Evolutionary conservation across 805 yeast species (phyloP).

Genomic region (Pichia pseudocactophila): DNA sequence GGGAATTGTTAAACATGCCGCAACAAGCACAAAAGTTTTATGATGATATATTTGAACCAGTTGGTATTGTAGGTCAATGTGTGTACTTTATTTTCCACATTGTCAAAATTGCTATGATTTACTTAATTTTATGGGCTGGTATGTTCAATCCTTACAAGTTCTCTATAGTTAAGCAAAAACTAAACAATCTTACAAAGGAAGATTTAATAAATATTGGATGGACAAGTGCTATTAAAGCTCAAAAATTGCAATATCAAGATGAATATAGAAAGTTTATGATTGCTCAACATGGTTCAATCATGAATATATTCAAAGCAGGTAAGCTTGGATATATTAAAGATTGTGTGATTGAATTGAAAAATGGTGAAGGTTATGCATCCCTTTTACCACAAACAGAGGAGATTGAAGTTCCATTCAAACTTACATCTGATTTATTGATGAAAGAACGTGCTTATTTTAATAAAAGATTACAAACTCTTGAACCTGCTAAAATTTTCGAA

Average conservation of each 20-base stretch:
- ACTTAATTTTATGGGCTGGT: constrained; percentile 56
- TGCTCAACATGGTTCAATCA: constrained; percentile 62
- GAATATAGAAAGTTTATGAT: constrained; percentile 56
- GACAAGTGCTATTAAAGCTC: constrained; percentile 84
- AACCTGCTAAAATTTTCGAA: constrained; percentile 28
- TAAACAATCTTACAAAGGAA: constrained; percentile 36
- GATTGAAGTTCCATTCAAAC: constrained; percentile 19
- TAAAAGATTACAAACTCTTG: constrained; percentile 24
- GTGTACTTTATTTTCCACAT: constrained; percentile 67
- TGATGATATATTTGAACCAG: constrained; percentile 37
- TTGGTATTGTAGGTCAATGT: constrained; percentile 43
- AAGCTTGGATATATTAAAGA: constrained; percentile 46
- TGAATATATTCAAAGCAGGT: constrained; percentile 70
- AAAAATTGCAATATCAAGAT: constrained; percentile 61
- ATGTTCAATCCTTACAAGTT: constrained; percentile 57
- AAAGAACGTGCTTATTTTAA: constrained; percentile 13
- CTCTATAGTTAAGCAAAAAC: constrained; percentile 33
- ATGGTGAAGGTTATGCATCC: constrained; percentile 70
- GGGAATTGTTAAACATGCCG: constrained; percentile 29
- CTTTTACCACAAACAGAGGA: constrained; percentile 25
- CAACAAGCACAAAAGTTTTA: constrained; percentile 38
- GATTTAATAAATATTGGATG: constrained; percentile 68
- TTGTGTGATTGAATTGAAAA: constrained; percentile 54
- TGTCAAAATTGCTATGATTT: constrained; percentile 49
- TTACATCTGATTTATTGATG: constrained; percentile 26